Base-by-base conservation (phyloP, 2,329 filamentous ascomycete genomes). In the Colletotrichum sojae region DNA sequence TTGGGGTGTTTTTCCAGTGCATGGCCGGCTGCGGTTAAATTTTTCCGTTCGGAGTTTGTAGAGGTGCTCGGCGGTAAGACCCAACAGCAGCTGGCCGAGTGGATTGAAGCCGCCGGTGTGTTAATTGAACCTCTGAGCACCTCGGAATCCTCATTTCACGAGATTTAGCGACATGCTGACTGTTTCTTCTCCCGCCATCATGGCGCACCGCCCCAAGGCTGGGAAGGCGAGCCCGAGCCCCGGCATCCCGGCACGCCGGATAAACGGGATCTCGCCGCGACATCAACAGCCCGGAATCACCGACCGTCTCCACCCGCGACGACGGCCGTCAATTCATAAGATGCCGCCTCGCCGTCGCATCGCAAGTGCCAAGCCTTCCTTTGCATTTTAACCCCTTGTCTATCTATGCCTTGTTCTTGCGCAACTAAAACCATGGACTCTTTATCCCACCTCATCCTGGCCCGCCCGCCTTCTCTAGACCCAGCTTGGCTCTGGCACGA, bases 401-500 rank as follows among this genome's bases (percentile, higher is more conserved):
- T 3, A 10, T 3, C 10, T 36, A 9, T 9, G 2, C 31, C 9
- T 15, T 16, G n/a, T 15, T 13, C 3, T 39, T 5, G 18, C 9
- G 18, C 45, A 43, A 43, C 46, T 18, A 25, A 18, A 12, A 12
- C 2, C 10, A 71, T 70, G 69, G 52, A 45, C 43, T 36, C 27
- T 8, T 22, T 71, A 20, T 18, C 40, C 10, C 31, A 60, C 22
- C 51, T 70, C 31, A 48, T 70, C 12, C 58, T 71, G 43, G 25
- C 27, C 5, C 31, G 58, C 39, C 54, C 62, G 4, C 83, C 83
- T 8, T 77, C 78, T 3, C 71, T 84, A 8, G 76, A 84, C 70
- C 76, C 78, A 18, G 78, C 74, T 51, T 86, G 83, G 83, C 66
- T 83, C 9, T 74, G 75, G 25, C 77, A 80, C 71, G 82, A 85